Percentiles rank a stretch among this genome's conserved stretches.
phyloP scores from a whole-genome alignment of 129 eudicot species.

The Centaurea solstitialis region DNA sequence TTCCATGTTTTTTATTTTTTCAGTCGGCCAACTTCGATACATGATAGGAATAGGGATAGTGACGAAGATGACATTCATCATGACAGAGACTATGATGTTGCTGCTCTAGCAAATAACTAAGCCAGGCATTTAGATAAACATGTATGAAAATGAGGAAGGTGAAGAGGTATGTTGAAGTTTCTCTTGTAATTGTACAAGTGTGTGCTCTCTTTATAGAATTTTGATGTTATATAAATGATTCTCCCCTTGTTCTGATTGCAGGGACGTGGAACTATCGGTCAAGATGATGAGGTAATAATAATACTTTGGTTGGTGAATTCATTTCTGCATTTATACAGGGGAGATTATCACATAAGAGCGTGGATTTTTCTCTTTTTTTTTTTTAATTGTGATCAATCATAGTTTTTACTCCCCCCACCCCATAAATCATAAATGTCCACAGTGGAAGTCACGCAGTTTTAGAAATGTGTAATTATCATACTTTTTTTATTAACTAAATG shows the following conservation, averaged over 20 bases:
- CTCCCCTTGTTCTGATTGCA: conserved; percentile 29
- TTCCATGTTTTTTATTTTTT: background rate
- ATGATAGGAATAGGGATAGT: conserved; percentile 86
- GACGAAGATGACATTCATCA: conserved; percentile 83
- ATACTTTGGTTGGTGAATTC: background rate
- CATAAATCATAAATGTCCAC: background rate
- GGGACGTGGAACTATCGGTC: conserved; percentile 75
- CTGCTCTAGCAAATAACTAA: conserved; percentile 86
- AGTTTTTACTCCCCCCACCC: background rate
- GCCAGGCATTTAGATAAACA: conserved; percentile 83
- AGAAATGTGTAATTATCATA: background rate
- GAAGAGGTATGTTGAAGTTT: conserved; percentile 69
- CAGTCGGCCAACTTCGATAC: conserved; percentile 92
- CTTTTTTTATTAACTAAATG: background rate
- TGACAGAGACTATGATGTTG: conserved; percentile 94
- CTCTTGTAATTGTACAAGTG: background rate
- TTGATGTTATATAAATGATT: background rate
- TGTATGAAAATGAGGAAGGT: conserved; percentile 68
- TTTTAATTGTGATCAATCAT: background rate
- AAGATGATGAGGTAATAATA: conserved; percentile 77
- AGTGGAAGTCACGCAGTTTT: background rate
- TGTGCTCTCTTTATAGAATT: background rate
- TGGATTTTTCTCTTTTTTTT: background rate
- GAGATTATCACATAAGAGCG: background rate
- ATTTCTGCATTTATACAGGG: background rate